Conservation (phyloP, 2,329 filamentous ascomycete species). For the Fusarium cyanostomum region DNA sequence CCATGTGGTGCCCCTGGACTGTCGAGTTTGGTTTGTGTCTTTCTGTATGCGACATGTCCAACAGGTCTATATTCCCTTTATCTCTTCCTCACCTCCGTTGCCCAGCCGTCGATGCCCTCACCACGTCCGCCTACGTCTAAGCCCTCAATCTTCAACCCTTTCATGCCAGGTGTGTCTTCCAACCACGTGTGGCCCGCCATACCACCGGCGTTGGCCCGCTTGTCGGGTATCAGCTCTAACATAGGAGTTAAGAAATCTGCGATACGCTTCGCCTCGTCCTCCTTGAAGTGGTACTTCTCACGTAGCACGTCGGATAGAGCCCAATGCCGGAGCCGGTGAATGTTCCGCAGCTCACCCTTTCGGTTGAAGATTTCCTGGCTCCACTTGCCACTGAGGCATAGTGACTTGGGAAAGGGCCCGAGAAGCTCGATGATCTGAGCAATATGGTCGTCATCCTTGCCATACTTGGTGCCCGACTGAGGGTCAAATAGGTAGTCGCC, state of each 20-base stretch:
- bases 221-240: constrained; percentile 88
- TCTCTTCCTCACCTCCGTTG: constrained; percentile 85
- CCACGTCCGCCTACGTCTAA: constrained; percentile 83
- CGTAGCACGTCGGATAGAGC: constrained; percentile 89
- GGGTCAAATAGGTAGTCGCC: constrained; percentile 99
- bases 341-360: constrained; percentile 96
- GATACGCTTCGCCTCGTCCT: constrained; percentile 80
- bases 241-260: constrained; percentile 88
- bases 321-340: constrained; percentile 96
- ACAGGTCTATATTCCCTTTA: constrained; percentile 51
- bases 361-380: constrained; percentile 98
- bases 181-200: constrained; percentile 90
- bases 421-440: constrained; percentile 98
- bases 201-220: constrained; percentile 92
- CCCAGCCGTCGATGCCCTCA: constrained; percentile 95
- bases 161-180: constrained; percentile 89
- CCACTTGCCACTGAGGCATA: constrained; percentile 95
- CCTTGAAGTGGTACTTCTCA: constrained; percentile 96
- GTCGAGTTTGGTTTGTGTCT: constrained; percentile 32
- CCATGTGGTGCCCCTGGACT: constrained; percentile 22
- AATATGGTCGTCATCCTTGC: constrained; percentile 99
- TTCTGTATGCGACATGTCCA: constrained; percentile 35
- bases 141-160: constrained; percentile 75
- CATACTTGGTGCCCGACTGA: constrained; percentile 98
- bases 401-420: constrained; percentile 89